Conservation (phyloP, 441 rosid genomes). For the Cnidoscolus chayamansa region DNA sequence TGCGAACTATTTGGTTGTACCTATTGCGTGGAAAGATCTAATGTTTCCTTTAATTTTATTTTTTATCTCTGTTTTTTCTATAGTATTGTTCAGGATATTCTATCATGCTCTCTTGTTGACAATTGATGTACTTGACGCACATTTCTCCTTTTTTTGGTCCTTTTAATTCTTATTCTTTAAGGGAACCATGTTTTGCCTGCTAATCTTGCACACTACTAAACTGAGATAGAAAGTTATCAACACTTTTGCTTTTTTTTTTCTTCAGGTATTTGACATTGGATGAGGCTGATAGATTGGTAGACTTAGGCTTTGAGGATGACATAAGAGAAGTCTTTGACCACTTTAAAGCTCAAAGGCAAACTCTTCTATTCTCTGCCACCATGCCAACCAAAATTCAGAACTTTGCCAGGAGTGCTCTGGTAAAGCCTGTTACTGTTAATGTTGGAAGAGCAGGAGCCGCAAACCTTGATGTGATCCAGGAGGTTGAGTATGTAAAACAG, state of each 20-base stretch:
- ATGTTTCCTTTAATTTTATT: background rate
- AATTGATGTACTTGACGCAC: background rate
- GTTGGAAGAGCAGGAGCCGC: conserved; percentile 98
- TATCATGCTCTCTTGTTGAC: background rate
- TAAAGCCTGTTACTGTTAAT: conserved; percentile 77
- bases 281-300: conserved; percentile 94
- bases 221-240: background rate
- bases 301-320: conserved; percentile 95
- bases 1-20: background rate
- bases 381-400: conserved; percentile 94
- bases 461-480: conserved; percentile 93
- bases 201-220: background rate
- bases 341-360: conserved; percentile 87
- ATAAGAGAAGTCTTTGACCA: conserved; percentile 92
- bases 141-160: background rate
- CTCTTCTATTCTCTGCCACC: conserved; percentile 88
- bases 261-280: conserved; percentile 85
- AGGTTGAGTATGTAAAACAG: conserved; percentile 92
- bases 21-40: background rate
- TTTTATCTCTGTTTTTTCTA: background rate
- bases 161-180: conserved; percentile 1
- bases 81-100: background rate
- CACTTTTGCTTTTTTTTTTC: conserved; percentile 18
- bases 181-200: background rate
- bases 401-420: conserved; percentile 87